phyloP scores from a whole-genome alignment of 257 asterid species.

The Solanum etuberosum region DNA sequence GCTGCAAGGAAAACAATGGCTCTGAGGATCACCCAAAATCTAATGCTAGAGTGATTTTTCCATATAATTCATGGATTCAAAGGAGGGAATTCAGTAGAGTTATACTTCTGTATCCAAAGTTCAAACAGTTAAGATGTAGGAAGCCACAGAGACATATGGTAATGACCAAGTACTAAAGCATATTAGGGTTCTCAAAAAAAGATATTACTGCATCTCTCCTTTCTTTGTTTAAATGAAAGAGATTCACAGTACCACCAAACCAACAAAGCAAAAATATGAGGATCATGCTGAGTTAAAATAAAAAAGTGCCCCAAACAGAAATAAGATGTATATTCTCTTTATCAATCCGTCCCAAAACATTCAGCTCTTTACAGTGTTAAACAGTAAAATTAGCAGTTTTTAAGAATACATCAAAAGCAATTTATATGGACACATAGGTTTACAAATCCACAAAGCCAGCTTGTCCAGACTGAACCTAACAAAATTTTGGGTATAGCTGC shows the following conservation, averaged over 20 bases:
- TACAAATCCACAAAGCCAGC: background rate
- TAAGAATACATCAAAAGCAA: background rate
- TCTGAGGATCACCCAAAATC: background rate
- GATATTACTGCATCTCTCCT: background rate
- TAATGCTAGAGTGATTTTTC: background rate
- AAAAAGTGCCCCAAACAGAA: background rate
- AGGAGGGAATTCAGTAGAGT: background rate
- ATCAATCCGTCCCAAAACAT: background rate
- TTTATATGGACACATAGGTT: background rate
- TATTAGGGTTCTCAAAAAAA: background rate
- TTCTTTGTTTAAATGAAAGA: background rate
- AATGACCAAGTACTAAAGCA: background rate
- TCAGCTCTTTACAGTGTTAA: background rate
- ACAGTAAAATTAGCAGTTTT: background rate
- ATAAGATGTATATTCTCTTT: background rate
- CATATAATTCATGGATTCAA: background rate
- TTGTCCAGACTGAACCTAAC: background rate
- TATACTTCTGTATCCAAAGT: background rate
- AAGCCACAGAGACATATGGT: background rate
- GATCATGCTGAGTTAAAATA: background rate
- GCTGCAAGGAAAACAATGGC: conserved; percentile 30
- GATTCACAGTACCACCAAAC: background rate
- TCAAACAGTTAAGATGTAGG: background rate
- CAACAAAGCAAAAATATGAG: background rate
- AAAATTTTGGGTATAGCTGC: background rate